Base-by-base conservation (phyloP, 495 filamentous ascomycete genomes). In the Evernia prunastri region DNA sequence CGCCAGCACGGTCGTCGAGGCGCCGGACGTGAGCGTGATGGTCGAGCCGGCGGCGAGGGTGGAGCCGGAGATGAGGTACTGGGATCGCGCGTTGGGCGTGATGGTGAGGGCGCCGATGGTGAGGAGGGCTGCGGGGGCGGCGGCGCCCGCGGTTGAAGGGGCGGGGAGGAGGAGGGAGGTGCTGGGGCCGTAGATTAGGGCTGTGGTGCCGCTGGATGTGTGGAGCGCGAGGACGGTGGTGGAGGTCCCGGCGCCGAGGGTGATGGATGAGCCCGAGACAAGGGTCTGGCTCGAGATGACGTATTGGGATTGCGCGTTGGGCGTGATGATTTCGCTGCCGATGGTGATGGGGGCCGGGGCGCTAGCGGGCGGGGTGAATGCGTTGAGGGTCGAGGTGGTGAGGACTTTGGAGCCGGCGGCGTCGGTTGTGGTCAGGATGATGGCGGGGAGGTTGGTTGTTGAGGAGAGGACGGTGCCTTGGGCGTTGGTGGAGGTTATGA, bases 231-330 rank as follows among this genome's bases (percentile, higher is more conserved):
- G 11, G 15, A 42, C 8, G 6, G 65, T 67, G 42, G 53, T 20
- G 31, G 40, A 12, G 40, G 42, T 4, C 37, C 33, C 60, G 17
- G 65, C 54, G 56, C 51, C 65, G 35, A 67, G 39, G 49, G 36
- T 63, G 1, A 67, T 39, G 33, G 53, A 12, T 27, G 45, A 33
- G n/a, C 58, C 58, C 8, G 63, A 57, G 31, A 58, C 42, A 31
- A 71, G 58, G 27, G 67, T 67, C 40, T 71, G 69, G 35, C 39
- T 27, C 13, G 60, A 68, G 15, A 69, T 39, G 39, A 69, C 20
- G 56, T 56, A 71, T 37, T 66, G 53, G 37, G 47, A 36, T 31
- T 49, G 47, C 7, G 63, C 18, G 39, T 69, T 62, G 20, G 64
- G 42, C 11, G 69, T 63, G 13, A 67, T 43, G 20, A 49, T 63